Percentiles rank a stretch among this genome's conserved stretches.
Conservation (phyloP, 257 asterid species). For the Solanum corneliomulleri region DNA sequence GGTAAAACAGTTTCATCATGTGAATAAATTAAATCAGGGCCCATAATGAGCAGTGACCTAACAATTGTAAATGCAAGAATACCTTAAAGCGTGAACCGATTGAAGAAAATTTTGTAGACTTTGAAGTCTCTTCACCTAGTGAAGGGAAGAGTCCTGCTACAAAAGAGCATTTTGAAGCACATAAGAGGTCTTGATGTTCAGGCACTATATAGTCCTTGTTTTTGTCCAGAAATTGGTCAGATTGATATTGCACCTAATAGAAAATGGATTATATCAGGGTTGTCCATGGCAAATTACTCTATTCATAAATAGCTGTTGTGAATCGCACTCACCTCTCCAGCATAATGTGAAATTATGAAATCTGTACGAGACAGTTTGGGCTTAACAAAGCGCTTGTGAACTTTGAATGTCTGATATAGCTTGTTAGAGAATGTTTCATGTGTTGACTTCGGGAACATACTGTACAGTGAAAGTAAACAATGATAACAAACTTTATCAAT, state of each 20-base stretch:
- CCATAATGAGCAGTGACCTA: not conserved
- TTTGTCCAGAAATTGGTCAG: slow-evolving; percentile 95
- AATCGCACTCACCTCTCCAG: slow-evolving; percentile 78
- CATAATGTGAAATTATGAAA: slow-evolving; percentile 81
- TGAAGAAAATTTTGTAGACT: slow-evolving; percentile 92
- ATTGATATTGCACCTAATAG: slow-evolving; percentile 84
- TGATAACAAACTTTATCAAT: slow-evolving; percentile 4
- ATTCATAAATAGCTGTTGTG: not conserved
- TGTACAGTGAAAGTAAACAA: slow-evolving; percentile 27
- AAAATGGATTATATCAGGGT: slow-evolving; percentile 10
- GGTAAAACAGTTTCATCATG: not conserved
- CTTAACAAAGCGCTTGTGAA: slow-evolving; percentile 81
- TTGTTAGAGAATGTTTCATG: slow-evolving; percentile 93
- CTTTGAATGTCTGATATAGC: slow-evolving; percentile 90
- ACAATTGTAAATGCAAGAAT: slow-evolving; percentile 5
- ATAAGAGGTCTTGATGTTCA: slow-evolving; percentile 90
- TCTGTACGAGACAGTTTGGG: slow-evolving; percentile 96
- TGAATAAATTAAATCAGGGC: not conserved
- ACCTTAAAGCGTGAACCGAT: slow-evolving; percentile 99
- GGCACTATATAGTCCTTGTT: slow-evolving; percentile 96
- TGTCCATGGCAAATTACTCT: not conserved
- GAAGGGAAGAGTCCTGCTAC: slow-evolving; percentile 98
- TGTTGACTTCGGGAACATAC: slow-evolving; percentile 98
- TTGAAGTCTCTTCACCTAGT: slow-evolving; percentile 60
- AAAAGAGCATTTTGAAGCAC: slow-evolving; percentile 77